Base-by-base conservation (phyloP, 257 asterid genomes). In the Coffea canephora region DNA sequence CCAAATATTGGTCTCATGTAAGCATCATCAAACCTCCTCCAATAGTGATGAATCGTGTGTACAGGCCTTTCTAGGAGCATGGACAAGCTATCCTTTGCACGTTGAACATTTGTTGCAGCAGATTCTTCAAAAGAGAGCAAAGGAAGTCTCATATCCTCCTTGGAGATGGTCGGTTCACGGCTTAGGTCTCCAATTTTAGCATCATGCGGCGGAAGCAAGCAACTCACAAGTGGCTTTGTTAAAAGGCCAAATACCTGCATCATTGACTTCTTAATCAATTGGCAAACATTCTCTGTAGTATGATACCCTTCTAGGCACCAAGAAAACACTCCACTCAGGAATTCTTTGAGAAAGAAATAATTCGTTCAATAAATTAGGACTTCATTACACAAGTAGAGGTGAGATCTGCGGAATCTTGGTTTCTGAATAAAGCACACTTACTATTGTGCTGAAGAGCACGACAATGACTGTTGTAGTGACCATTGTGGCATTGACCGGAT, bases 1-100 rank as follows among this genome's bases (percentile, higher is more conserved):
- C 97, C 97, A 75, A 95, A 95, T 45, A 87, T 64, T 0, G 99
- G 99, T 77, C 97, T 90, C 99, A 95, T 95, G 83, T 92, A 91
- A 7, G 90, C 86, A 77, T 95, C 87, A 67, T 95, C 99, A 25
- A 95, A 93, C 85, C 89, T 90, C 80, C 96, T 83, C 98, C 98
- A 95, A 69, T 92, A 90, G 75, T 92, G 88, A 82, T 92, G 98
- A 4, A 93, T 88, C 0, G 98, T 95, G 77, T 85, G 87, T 4
- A 90, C 97, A 0, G 99, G 98, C 79, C 97, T 90, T 43, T 92
- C 97, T 31, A 93, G 89, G 13, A 95, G 86, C 98, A 88, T 90
- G 13, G 96, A 83, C 85, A 95, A 79, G 77, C 94, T 81, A 57
- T 93, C 94, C 73, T 90, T 92, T 7, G 94, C 98, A 0, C 94